Base-by-base conservation (phyloP, 495 filamentous ascomycete genomes). In the Tuber indicum region DNA sequence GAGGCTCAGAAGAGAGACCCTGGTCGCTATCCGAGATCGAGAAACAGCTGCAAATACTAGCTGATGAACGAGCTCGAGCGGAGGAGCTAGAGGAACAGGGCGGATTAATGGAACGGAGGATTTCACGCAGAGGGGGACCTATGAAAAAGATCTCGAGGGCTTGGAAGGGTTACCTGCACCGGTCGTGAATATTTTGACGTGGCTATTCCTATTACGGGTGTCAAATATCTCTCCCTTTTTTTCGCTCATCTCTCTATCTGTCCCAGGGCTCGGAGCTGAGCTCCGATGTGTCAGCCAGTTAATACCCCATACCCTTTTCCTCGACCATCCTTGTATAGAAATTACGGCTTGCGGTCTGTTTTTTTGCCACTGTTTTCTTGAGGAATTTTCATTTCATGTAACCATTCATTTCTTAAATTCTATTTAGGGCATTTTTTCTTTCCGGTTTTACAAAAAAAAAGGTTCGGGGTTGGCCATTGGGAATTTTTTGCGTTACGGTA, bases 11-110 rank as follows among this genome's bases (percentile, higher is more conserved):
- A 12, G 78, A 80, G 19, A 77, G 79, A 32, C 78, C 77, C 23
- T 80, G 79, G 77, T 76, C 78, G 17, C 73, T 80, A 72, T 74
- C 74, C 3, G 77, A 80, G 42, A 79, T 80, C 75, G 78, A 80
- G 70, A 79, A 80, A 39, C 78, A 80, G 42, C 47, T 80, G 21
- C 78, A 80, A 43, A 26, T 80, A 19, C 47, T 80, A 36, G 75
- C 78, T 8, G 74, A 79, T 10, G 71, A 80, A 32, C 77, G 74
- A 32, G 58, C 58, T 32, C 74, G 76, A 66, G 43, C 58, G 2
- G 74, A 74, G 42, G 7, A 70, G 7, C 17, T 17, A 12, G 46
- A 73, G 10, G 41, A 73, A 23, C 32, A 9, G 43, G 77, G 77
- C 39, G 39, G 9, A 66, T 19, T 69, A 26, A n/a, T 23, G n/a